phyloP scores from a whole-genome alignment of 1,284 basidiomycete genomes.

The Moesziomyces parantarcticus region DNA sequence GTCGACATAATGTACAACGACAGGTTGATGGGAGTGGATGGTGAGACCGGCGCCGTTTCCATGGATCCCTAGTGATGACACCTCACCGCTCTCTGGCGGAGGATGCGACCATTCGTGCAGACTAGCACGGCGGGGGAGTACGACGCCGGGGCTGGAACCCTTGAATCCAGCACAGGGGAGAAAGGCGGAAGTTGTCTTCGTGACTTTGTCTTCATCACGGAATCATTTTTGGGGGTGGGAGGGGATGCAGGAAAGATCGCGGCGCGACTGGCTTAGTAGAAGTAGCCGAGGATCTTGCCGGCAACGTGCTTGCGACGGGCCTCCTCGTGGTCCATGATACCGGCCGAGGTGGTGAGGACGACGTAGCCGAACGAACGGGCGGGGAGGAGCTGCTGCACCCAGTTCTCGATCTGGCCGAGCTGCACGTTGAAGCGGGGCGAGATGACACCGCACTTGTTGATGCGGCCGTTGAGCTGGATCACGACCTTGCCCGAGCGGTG shows the following conservation, averaged over 20 bases:
- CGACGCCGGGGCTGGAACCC: conserved; percentile 25
- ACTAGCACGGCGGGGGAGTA: conserved; percentile 29
- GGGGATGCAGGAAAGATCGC: neutral
- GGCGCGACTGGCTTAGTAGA: conserved; percentile 57
- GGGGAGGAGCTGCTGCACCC: conserved; percentile 72
- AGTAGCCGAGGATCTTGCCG: conserved; percentile 75
- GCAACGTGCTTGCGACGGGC: conserved; percentile 98
- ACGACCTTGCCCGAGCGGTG: conserved; percentile 99
- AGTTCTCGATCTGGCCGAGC: conserved; percentile 88
- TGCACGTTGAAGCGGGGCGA: conserved; percentile 98
- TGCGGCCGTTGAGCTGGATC: conserved; percentile 95
- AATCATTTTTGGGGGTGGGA: conserved; percentile 18
- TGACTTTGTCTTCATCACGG: conserved; percentile 6
- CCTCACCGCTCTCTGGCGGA: neutral
- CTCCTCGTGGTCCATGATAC: conserved; percentile 99
- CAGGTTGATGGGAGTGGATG: conserved; percentile 6
- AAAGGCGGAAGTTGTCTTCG: conserved; percentile 13
- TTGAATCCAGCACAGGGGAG: conserved; percentile 13
- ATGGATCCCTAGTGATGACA: conserved; percentile 29
- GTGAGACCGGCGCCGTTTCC: conserved; percentile 36
- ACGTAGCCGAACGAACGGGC: conserved; percentile 92
- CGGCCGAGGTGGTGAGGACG: conserved; percentile 96
- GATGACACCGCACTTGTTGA: conserved; percentile 98
- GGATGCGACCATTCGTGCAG: conserved; percentile 6
- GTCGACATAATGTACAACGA: conserved; percentile 39